These are phyloP conservation scores for Euphrasia confusa DNA, from an alignment of 257 asterid species.

Conservation along the genomic window DNA sequence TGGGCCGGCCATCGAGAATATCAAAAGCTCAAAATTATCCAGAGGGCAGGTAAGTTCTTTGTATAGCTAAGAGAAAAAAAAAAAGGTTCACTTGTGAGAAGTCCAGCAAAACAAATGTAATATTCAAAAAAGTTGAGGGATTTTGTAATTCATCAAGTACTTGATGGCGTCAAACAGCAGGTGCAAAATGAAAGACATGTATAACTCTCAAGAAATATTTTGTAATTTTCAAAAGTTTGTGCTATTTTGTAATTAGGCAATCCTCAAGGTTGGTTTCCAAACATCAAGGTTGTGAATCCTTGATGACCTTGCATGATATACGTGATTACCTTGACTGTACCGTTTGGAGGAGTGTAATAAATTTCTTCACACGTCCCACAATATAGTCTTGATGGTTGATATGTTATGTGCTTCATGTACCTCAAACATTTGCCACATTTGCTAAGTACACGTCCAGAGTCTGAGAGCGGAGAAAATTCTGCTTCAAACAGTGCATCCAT, in stretches of 20 bases:
- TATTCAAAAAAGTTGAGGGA: not conserved
- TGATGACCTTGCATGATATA: conserved; percentile 1
- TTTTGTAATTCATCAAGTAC: not conserved
- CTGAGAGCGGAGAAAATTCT: conserved; percentile 85
- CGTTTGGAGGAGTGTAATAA: conserved; percentile 85
- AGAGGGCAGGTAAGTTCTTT: conserved; percentile 92
- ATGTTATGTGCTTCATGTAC: conserved; percentile 79
- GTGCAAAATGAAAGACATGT: not conserved
- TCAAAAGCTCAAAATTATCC: conserved; percentile 82
- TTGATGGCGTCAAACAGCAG: not conserved
- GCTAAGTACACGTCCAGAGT: conserved; percentile 78
- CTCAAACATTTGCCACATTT: conserved; percentile 93
- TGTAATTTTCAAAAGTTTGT: not conserved
- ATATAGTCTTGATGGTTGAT: conserved; percentile 81
- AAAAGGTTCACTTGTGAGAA: not conserved
- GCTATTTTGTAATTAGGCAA: not conserved
- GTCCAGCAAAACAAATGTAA: not conserved
- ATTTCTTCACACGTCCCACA: conserved; percentile 92
- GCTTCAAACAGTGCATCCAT: conserved; percentile 97
- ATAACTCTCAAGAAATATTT: not conserved
- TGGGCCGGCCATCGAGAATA: conserved; percentile 74
- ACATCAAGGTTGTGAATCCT: not conserved
- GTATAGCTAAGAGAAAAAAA: conserved; percentile 50
- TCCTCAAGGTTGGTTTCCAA: not conserved
- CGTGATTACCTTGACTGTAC: conserved; percentile 64